Evolutionary conservation across 2,329 filamentous ascomycete species (phyloP).

Genomic region (Pseudopyrenochaeta lycopersici): DNA sequence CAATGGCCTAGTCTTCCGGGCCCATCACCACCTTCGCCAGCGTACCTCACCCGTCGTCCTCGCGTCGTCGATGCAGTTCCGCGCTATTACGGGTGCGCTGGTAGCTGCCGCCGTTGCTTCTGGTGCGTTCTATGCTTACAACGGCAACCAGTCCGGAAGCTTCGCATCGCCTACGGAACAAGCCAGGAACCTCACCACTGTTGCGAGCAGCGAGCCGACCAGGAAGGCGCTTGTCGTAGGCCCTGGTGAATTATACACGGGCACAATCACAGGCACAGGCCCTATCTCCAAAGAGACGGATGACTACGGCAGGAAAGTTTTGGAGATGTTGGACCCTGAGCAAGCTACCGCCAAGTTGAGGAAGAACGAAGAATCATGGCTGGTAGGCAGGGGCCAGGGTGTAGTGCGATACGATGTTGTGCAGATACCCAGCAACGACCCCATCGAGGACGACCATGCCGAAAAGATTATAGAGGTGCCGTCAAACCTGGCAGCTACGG

Average conservation of each 20-base stretch:
- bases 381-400: slow-evolving; percentile 87
- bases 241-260: slow-evolving; percentile 88
- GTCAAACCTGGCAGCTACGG: slow-evolving; percentile 63
- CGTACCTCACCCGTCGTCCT: slow-evolving; percentile 58
- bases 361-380: slow-evolving; percentile 88
- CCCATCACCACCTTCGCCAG: slow-evolving; percentile 51
- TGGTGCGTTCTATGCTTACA: slow-evolving; percentile 79
- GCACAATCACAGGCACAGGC: slow-evolving; percentile 82
- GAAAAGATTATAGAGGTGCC: slow-evolving; percentile 97
- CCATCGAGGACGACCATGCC: slow-evolving; percentile 97
- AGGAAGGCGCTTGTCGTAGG: slow-evolving; percentile 82
- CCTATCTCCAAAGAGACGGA: slow-evolving; percentile 89
- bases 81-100: slow-evolving; percentile 72
- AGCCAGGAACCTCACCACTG: slow-evolving; percentile 44
- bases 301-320: slow-evolving; percentile 81
- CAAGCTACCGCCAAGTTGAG: slow-evolving; percentile 91
- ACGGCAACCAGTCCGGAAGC: slow-evolving; percentile 47
- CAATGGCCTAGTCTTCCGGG: slow-evolving; percentile 59
- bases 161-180: slow-evolving; percentile 32
- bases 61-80: slow-evolving; percentile 78
- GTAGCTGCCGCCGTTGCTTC: slow-evolving; percentile 75
- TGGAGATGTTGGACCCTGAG: slow-evolving; percentile 96
- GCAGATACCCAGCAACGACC: slow-evolving; percentile 93
- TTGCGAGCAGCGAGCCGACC: slow-evolving; percentile 59
- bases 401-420: slow-evolving; percentile 95